phyloP scores from a whole-genome alignment of 352 stramenopile genomes.

The Globisporangium radiosum region DNA sequence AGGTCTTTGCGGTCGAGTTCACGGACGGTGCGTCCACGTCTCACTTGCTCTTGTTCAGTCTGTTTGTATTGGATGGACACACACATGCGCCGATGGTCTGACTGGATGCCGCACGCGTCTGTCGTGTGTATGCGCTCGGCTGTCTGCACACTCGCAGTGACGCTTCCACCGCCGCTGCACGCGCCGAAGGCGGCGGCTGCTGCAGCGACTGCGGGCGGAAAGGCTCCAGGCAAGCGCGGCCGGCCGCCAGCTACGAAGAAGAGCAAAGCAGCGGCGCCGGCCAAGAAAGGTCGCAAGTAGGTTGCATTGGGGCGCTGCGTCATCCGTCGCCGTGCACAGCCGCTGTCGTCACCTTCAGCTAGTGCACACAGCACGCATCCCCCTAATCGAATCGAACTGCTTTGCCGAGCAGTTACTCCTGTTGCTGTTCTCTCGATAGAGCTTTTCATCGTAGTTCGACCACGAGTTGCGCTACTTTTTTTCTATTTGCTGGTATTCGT shows the following conservation, averaged over 20 bases:
- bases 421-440: too few relatives aligned
- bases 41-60: not conserved
- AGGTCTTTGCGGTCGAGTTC: conserved; percentile 74
- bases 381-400: too few relatives aligned
- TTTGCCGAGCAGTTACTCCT: too few relatives aligned
- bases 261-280: conserved; percentile 2
- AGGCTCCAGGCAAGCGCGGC: conserved; percentile 5
- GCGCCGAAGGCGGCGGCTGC: conserved; percentile 9
- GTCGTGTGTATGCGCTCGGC: not conserved
- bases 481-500: too few relatives aligned
- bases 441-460: too few relatives aligned
- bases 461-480: too few relatives aligned
- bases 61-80: not conserved
- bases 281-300: conserved; percentile 10
- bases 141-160: conserved; percentile 19
- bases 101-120: not conserved
- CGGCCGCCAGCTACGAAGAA: conserved; percentile 2
- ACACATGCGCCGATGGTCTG: too few relatives aligned
- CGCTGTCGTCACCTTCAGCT: too few relatives aligned
- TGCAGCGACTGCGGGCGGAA: conserved; percentile 14
- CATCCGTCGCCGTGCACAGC: too few relatives aligned
- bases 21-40: conserved; percentile 39
- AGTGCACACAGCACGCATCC: too few relatives aligned
- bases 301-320: too few relatives aligned
- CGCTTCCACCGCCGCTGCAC: conserved; percentile 33